Base-by-base conservation (phyloP, 2,329 filamentous ascomycete species). In the Herpotrichia juniperi region DNA sequence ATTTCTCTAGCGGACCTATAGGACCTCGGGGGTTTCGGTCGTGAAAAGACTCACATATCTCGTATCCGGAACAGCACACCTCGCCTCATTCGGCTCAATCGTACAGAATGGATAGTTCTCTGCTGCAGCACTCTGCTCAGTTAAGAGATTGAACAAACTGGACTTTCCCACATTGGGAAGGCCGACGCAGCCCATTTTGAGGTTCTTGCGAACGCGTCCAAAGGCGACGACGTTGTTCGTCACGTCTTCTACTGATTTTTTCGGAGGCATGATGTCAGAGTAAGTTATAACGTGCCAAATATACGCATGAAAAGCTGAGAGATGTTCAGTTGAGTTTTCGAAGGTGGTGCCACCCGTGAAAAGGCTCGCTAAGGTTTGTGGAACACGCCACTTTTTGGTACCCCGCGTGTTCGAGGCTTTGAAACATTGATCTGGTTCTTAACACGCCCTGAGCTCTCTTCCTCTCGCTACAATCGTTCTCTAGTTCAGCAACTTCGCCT, bases 141-240 rank as follows among this genome's bases (percentile, higher is more conserved):
- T 79, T 66, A 79, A 68, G 28, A 79, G 71, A 37, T 79, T 79
- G 64, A 79, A 79, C 54, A 79, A 56, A 40, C 72, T 76, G n/a
- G 74, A 76, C 56, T 79, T 79, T 43, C 76, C 76, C 44, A 79
- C 76, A 47, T 79, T 79, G 32, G 76, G 76, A 44, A 79, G 66
- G 39, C 76, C 76, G 25, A 79, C 76, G 56, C 76, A 78, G 50
- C 76, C 76, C 76, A 79, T 79, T 62, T 79, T 79, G 10, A 79
- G 69, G 62, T 78, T 78, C 59, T 76, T 77, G 51, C 71, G 63
- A 51, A 78, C 76, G 42, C 76, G 65, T 4, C 76, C 76, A 48
- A 79, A 79, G 19, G 76, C 76, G 25, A 78, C 75, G 53, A 79
- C 76, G 72, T 78, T 78, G 61, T 73, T 74, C 28, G 31, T 46